Evolutionary conservation across 1,139 yeast species (phyloP).

Genomic region (Nakaseomyces uthaithaninus): DNA sequence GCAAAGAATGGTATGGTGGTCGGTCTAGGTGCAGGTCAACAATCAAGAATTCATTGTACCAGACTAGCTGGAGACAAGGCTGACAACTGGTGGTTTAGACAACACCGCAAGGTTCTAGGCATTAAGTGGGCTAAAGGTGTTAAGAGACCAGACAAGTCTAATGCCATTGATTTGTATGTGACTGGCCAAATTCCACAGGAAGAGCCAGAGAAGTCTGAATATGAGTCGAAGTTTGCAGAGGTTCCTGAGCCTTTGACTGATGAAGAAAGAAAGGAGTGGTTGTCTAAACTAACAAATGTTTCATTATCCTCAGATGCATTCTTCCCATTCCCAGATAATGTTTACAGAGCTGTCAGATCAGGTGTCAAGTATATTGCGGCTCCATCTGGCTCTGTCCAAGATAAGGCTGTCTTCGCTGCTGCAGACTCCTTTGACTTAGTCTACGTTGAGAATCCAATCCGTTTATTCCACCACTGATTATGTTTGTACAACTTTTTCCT

Average conservation of each 20-base stretch:
- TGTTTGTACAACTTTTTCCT: neutral
- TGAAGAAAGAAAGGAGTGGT: constrained; percentile 85
- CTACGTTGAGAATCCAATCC: constrained; percentile 90
- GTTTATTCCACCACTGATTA: constrained; percentile 90
- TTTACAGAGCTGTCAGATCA: constrained; percentile 91
- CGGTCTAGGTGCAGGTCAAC: constrained; percentile 99
- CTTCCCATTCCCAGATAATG: constrained; percentile 99
- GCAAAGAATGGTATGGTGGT: constrained; percentile 98
- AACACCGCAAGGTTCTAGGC: constrained; percentile 85
- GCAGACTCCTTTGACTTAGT: constrained; percentile 85
- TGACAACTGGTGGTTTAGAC: constrained; percentile 99
- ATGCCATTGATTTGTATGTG: constrained; percentile 90
- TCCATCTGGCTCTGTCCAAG: constrained; percentile 97
- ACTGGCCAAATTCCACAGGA: constrained; percentile 83
- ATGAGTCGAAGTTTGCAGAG: constrained; percentile 76
- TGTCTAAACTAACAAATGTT: constrained; percentile 66
- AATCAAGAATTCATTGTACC: constrained; percentile 97
- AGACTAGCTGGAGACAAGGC: constrained; percentile 99
- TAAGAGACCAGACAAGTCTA: constrained; percentile 97
- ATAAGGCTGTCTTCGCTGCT: constrained; percentile 89
- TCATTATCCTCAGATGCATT: constrained; percentile 95
- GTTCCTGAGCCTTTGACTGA: constrained; percentile 76
- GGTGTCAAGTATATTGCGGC: constrained; percentile 96
- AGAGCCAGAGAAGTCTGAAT: constrained; percentile 90
- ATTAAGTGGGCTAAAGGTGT: constrained; percentile 98